Evolutionary conservation across 768 basidiomycete species (phyloP), one percentile per base, ranked within the genome.

Genomic region (Gyrodon lividus): DNA sequence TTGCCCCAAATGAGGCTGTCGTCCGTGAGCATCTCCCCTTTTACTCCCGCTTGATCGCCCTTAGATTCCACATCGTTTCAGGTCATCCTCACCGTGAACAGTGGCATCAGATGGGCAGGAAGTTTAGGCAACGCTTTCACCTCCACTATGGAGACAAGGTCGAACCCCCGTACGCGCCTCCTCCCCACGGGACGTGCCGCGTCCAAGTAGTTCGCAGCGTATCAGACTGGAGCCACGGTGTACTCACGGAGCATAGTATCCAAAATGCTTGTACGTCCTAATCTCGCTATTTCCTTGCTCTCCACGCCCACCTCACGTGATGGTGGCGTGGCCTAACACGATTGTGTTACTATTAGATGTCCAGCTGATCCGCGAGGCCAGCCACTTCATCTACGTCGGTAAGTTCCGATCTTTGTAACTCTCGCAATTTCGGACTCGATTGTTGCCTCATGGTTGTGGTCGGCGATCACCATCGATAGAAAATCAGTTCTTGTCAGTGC

Each of bases 371-470:
- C 68, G 76, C 17, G 88, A 96, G 62, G 81, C 93, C 0, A 83
- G 83, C 55, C 90, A 97, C 65, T 94, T 80, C 69, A 91, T 98
- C 54, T 96, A 93, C 68, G 96, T 99, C 55, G 93, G 88, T 88
- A 65, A 6, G 84, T 72, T 28, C n/a, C 41, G 39, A 4, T 26
- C 24, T 42, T 30, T 33, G 24, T 46, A 6, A n/a, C 17, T 14
- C 14, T 42, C 50, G 28, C 10, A 35, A 35, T 50, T 24, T 57
- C 28, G 51, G 56, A 40, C 47, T 54, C 49, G 24, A 59, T 57
- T 5, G 14, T 4, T 48, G 39, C 48, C 48, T 56, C 52, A 45
- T 59, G 57, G n/a, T 28, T 22, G 20, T 43, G 52, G 30, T 40
- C 6, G 13, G 28, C 50, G 49, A 39, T 47, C 6, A 20, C 34